Evolutionary conservation across 2,329 filamentous ascomycete genomes (phyloP).

Genomic region (Penicillium hesseltinei): DNA sequence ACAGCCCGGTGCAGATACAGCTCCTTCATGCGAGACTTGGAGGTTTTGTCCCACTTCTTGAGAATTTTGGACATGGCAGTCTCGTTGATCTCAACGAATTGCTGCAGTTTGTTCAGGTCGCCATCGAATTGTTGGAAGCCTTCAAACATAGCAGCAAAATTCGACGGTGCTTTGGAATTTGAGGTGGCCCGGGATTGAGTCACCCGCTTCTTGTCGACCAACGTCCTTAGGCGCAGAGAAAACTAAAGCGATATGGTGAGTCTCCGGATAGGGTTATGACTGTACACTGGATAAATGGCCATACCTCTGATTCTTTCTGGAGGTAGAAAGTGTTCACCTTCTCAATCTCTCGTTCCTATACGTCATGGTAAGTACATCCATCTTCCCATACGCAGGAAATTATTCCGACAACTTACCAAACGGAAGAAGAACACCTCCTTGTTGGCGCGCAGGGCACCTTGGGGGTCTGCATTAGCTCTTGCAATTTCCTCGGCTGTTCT

Average conservation of each 20-base stretch:
- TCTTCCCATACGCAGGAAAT: not conserved
- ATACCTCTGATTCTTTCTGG: constrained; percentile 95
- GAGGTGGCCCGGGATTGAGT: constrained; percentile 75
- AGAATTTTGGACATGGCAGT: constrained; percentile 97
- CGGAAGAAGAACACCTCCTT: constrained; percentile 99
- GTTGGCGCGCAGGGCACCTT: constrained; percentile 88
- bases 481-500: constrained; percentile 50
- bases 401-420: constrained; percentile 58
- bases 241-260: constrained; percentile 56
- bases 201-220: constrained; percentile 92
- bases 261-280: not conserved
- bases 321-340: constrained; percentile 98
- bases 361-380: not conserved
- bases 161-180: constrained; percentile 81
- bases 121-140: constrained; percentile 96
- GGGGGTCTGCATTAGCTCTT: constrained; percentile 64
- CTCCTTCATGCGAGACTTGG: constrained; percentile 97
- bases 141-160: constrained; percentile 92
- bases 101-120: constrained; percentile 92
- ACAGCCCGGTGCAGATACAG: constrained; percentile 93
- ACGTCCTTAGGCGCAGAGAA: constrained; percentile 84
- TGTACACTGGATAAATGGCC: constrained; percentile 27
- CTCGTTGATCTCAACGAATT: constrained; percentile 97
- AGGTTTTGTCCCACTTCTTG: constrained; percentile 99
- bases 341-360: constrained; percentile 89